These are phyloP conservation scores for Streptanthus diversifolius DNA, from an alignment of 345 rosid species.

Conservation along the genomic window DNA sequence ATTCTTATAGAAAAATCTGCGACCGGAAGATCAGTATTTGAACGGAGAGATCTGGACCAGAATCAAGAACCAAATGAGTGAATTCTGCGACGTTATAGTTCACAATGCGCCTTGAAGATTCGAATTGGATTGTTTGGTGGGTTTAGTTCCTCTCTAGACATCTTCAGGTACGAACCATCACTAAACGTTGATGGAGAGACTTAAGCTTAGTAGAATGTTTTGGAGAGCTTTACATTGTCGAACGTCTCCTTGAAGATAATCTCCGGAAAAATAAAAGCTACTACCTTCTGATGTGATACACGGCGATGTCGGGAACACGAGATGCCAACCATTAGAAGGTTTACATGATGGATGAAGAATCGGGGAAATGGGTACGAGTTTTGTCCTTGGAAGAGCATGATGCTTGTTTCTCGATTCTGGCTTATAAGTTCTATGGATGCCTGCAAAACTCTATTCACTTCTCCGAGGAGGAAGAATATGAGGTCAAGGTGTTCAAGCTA, in stretches of 20 bases:
- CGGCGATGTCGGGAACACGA: neutral
- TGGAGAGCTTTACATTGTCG: constrained; percentile 2
- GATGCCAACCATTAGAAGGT: neutral
- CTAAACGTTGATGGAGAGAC: neutral
- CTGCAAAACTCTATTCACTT: constrained; percentile 13
- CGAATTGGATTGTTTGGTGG: neutral
- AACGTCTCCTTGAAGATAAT: neutral
- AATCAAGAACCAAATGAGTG: neutral
- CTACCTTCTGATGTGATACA: neutral
- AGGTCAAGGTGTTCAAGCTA: neutral
- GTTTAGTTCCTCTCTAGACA: neutral
- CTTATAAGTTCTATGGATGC: constrained; percentile 16
- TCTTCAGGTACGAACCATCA: neutral
- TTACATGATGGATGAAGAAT: constrained; percentile 35
- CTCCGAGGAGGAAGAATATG: neutral
- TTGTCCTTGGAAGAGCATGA: constrained; percentile 19
- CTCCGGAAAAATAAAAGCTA: neutral
- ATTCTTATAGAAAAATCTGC: no score
- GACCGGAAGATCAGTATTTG: no score
- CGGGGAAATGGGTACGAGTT: constrained; percentile 30
- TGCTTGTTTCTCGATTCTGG: constrained; percentile 26
- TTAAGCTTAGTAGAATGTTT: neutral
- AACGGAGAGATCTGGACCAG: neutral
- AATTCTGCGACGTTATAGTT: no score
- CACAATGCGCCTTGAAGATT: constrained; percentile 1